These are phyloP conservation scores for apple (Malus domestica) DNA, from an alignment of 306 rosid species.

Conservation along the genomic window ASM211411v1 NC_041791.1:35302501-35303000, in stretches of 20 bases:
- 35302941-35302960: not conserved
- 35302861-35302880: not conserved
- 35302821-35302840: not conserved
- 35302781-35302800: constrained; percentile 77
- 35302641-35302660: not conserved
- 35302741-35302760: constrained; percentile 88
- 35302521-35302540: constrained; percentile 96
- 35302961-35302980: not conserved
- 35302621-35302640: not conserved
- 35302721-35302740: constrained; percentile 88
- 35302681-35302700: constrained; percentile 96
- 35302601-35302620: not conserved
- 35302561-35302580: constrained; percentile 85
- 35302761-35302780: constrained; percentile 99
- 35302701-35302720: constrained; percentile 91
- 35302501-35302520: constrained; percentile 98
- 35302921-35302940: not conserved
- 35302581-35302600: not conserved
- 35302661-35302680: not conserved
- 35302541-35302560: constrained; percentile 98
- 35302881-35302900: not conserved
- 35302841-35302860: not conserved
- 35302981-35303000: not conserved
- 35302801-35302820: constrained; percentile 1
- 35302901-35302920: not conserved